Base-by-base conservation (phyloP, 2,329 filamentous ascomycete species). In the Monosporascus sp. region DNA sequence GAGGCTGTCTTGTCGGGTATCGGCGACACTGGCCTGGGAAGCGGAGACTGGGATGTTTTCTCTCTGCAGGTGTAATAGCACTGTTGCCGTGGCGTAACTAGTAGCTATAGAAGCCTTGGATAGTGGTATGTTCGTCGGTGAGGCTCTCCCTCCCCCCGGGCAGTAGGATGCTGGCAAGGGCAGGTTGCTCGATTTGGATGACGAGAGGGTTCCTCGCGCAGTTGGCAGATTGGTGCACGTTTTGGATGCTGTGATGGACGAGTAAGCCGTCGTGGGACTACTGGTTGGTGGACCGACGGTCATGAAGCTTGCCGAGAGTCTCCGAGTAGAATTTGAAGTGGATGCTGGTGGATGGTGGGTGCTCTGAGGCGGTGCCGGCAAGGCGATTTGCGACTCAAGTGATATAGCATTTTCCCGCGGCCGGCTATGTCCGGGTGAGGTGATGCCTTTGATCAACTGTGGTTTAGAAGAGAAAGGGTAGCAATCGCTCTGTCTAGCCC, bases 21-120 rank as follows among this genome's bases (percentile, higher is more conserved):
- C 44, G n/a, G 49, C 37, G n/a, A 63, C 11, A 14, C 49, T 52
- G 16, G 27, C 37, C 7, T 47, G 46, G 16, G 58, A 55, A 46
- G n/a, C 24, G 20, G 48, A 48, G 19, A 62, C 60, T 3, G 63
- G 60, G 3, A 64, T 51, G 48, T 68, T 68, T 51, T 68, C 66
- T n/a, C 37, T 37, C n/a, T 58, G 54, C 14, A 51, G 40, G 9
- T 43, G 40, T 31, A 48, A n/a, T 37, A 49, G 17, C n/a, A 41
- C 46, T 14, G 52, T 53, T 8, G 56, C 51, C 11, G 55, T 55
- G 7, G 53, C 52, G 40, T 57, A 58, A 7, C 55, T 54, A 2
- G 55, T 58, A 45, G 54, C 54, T 48, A 50, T 51, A 1, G 58
- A 58, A 9, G 53, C 43, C 26, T 58, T 55, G 7, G 54, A 44